Conservation (phyloP, 2,329 filamentous ascomycete species). For the Cryphonectria nitschkei region DNA sequence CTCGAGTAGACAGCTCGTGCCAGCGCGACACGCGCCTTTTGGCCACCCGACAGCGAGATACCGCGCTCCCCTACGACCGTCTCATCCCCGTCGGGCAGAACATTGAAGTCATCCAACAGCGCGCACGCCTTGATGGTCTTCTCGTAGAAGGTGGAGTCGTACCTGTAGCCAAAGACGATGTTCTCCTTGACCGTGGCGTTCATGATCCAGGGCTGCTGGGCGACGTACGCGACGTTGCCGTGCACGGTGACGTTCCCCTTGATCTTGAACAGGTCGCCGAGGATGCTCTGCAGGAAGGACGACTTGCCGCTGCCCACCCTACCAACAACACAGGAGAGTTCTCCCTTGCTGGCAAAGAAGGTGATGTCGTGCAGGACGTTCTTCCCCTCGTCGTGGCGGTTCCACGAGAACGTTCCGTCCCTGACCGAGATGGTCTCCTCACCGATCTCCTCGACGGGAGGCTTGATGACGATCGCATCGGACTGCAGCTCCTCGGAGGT, state of each 20-base stretch:
- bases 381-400: conserved; percentile 71
- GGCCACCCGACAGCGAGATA: conserved; percentile 92
- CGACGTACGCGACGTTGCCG: conserved; percentile 86
- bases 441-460: conserved; percentile 73
- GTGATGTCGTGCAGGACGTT: conserved; percentile 80
- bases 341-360: conserved; percentile 87
- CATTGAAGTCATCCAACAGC: conserved; percentile 85
- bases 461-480: conserved; percentile 75
- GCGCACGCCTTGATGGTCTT: conserved; percentile 91
- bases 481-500: conserved; percentile 86
- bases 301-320: conserved; percentile 96
- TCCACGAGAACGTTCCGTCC: conserved; percentile 92
- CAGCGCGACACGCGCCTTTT: conserved; percentile 90
- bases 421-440: conserved; percentile 85
- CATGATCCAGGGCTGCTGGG: conserved; percentile 94
- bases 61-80: conserved; percentile 96
- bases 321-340: conserved; percentile 90
- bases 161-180: conserved; percentile 93
- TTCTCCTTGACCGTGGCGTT: conserved; percentile 98
- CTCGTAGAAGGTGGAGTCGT: conserved; percentile 92
- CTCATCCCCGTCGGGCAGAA: conserved; percentile 92
- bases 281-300: conserved; percentile 82
- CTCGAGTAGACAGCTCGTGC: conserved; percentile 94
- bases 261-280: conserved; percentile 91
- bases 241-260: conserved; percentile 82